Evolutionary conservation across 805 yeast genomes (phyloP).

Genomic region (Helenozyma baotianmanensis): DNA sequence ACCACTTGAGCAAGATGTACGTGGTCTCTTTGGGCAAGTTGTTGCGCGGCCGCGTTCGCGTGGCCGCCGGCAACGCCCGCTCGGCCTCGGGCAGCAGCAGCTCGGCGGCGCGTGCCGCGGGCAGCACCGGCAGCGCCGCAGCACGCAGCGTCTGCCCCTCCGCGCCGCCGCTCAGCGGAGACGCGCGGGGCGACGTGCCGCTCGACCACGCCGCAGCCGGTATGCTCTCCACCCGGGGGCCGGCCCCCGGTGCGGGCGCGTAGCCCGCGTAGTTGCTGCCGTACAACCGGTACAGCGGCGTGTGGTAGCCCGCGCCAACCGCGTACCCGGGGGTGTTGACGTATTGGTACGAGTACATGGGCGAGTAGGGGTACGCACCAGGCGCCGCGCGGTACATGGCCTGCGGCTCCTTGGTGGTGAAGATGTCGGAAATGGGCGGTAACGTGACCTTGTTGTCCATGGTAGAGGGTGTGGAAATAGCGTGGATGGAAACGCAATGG

Average conservation of each 20-base stretch:
- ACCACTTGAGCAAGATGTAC: constrained; percentile 66
- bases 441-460: constrained; percentile 26
- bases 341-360: constrained; percentile 2
- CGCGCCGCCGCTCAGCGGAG: too few species aligned
- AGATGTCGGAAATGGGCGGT: constrained; percentile 42
- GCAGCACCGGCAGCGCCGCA: background rate
- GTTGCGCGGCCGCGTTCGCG: constrained; percentile 43
- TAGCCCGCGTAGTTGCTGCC: background rate
- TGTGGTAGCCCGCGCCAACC: background rate
- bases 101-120: background rate
- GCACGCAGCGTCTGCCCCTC: background rate
- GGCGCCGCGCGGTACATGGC: constrained; percentile 5
- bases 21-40: constrained; percentile 79
- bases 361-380: constrained; percentile 3
- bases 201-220: too few species aligned
- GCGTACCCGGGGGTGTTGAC: background rate
- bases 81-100: constrained; percentile 5
- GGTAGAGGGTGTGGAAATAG: background rate
- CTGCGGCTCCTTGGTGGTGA: constrained; percentile 11
- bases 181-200: too few species aligned
- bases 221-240: too few species aligned
- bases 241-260: too few species aligned
- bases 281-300: background rate
- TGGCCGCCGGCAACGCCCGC: constrained; percentile 6
- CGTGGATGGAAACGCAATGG: too few species aligned